Evolutionary conservation across 805 yeast genomes (phyloP), one percentile per base, ranked within the genome.

Genomic region (Pichia nakasei): DNA sequence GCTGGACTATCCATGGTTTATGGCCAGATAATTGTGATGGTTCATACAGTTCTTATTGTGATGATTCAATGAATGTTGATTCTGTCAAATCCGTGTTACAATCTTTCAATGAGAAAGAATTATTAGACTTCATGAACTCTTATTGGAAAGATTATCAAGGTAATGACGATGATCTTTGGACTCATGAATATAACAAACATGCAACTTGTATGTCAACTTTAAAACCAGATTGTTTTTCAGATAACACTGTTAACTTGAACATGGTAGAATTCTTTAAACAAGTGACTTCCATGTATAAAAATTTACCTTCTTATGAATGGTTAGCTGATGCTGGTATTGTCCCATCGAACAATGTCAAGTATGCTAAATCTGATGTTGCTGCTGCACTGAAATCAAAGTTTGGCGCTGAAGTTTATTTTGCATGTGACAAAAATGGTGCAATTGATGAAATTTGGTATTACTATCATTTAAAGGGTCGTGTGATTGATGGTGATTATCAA

Each of bases 21-120:
- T 86, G 95, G 95, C 87, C 89, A 22, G 95, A 86, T 61, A 74
- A 75, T 52, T 88, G 96, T 66, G 80, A 77, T 58, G 96, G 96
- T 2, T 69, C 82, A 2, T 88, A 73, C 64, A 76, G 76, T 41
- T 91, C 82, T 64, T 85, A 76, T 63, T 88, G 96, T 67, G 80
- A 85, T 57, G 57, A 67, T 6, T 61, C 70, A 5, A 64, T 81
- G 64, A 72, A 72, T 48, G 74, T 85, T 47, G 57, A 64, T 37
- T 71, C 73, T 52, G 78, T 75, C 3, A 60, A 69, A 36, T 53
- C 63, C 27, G 65, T 77, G n/a, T 59, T 85, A 43, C 53, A 63
- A 42, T 60, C 66, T 18, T 69, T 69, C 43, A 62, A 65, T 34
- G 80, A 80, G 42, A 52, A 56, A 11, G 80, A 72, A 9, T 66